Evolutionary conservation across 1,284 basidiomycete species (phyloP).

Genomic region (Cutaneotrichosporon sp.): DNA sequence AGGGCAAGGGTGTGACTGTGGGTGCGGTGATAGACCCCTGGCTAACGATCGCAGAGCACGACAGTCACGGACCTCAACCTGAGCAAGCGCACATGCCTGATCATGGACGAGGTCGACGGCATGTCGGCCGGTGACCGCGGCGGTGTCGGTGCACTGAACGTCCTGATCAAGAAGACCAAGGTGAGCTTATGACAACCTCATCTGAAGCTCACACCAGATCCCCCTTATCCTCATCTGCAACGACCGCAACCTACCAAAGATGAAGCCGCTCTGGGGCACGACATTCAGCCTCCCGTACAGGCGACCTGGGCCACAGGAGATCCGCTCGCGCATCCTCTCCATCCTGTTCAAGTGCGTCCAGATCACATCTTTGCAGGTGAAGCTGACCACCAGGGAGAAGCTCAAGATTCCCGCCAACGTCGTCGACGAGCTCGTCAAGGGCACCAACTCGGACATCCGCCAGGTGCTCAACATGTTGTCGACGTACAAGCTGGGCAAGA

Average conservation of each 20-base stretch:
- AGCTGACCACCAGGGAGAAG: conserved; percentile 67
- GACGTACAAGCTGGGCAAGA: conserved; percentile 84
- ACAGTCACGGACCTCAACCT: conserved; percentile 71
- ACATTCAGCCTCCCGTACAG: conserved; percentile 76
- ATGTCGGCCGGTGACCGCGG: conserved; percentile 98
- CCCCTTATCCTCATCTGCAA: conserved; percentile 99
- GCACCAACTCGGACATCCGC: conserved; percentile 92
- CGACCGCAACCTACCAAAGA: conserved; percentile 79
- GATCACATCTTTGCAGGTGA: too few species aligned
- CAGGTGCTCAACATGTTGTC: conserved; percentile 98
- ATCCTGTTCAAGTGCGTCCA: conserved; percentile 77
- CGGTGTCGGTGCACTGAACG: conserved; percentile 89
- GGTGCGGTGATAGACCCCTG: not conserved
- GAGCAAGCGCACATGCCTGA: conserved; percentile 79
- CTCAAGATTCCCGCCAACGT: conserved; percentile 88
- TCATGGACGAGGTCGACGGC: conserved; percentile 99
- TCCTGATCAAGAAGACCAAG: conserved; percentile 90
- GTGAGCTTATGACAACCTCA: conserved; percentile 53
- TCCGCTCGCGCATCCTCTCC: conserved; percentile 83
- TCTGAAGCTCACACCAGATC: conserved; percentile 59
- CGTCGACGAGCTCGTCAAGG: conserved; percentile 84
- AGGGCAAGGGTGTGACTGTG: conserved; percentile 61
- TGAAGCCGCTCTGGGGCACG: conserved; percentile 79
- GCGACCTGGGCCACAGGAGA: conserved; percentile 69
- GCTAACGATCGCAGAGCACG: conserved; percentile 56